Evolutionary conservation across 176 grass and related monocot species (phyloP).

Genomic region (Musa acuminata): DNA sequence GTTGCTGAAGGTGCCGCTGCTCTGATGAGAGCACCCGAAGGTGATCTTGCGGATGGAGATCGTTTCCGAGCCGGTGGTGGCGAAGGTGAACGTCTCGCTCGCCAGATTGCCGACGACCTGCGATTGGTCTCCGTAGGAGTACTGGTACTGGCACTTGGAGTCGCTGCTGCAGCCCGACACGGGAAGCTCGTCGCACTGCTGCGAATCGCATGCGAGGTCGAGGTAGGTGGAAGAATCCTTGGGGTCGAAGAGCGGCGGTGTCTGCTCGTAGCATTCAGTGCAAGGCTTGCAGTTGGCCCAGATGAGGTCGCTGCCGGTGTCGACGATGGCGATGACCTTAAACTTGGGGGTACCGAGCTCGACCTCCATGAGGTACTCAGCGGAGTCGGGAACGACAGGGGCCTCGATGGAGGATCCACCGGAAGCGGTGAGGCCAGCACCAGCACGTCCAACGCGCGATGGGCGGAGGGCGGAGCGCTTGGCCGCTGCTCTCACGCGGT

Average conservation of each 20-base stretch:
- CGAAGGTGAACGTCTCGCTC: slow-evolving; percentile 16
- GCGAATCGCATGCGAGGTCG: not conserved
- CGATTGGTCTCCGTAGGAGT: not conserved
- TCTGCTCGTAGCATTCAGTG: not conserved
- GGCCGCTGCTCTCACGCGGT: not conserved
- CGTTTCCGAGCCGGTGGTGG: not conserved
- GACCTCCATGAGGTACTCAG: slow-evolving; percentile 4
- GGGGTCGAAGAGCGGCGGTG: not conserved
- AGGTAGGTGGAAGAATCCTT: not conserved
- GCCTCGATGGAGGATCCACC: not conserved
- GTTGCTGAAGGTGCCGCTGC: not conserved
- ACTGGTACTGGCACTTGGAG: not conserved
- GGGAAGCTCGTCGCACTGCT: not conserved
- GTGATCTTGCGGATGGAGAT: not conserved
- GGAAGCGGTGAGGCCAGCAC: no score
- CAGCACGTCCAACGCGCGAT: not conserved
- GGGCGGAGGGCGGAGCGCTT: not conserved
- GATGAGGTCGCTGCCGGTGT: slow-evolving; percentile 22
- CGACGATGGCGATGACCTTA: slow-evolving; percentile 4
- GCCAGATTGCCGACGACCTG: not conserved
- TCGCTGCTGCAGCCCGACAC: not conserved
- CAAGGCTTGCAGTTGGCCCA: slow-evolving; percentile 22
- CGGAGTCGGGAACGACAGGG: not conserved
- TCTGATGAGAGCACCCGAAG: slow-evolving; percentile 6
- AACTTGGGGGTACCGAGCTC: not conserved